Evolutionary conservation across 1,284 basidiomycete genomes (phyloP).

Genomic region (Cryptococcus depauperatus): DNA sequence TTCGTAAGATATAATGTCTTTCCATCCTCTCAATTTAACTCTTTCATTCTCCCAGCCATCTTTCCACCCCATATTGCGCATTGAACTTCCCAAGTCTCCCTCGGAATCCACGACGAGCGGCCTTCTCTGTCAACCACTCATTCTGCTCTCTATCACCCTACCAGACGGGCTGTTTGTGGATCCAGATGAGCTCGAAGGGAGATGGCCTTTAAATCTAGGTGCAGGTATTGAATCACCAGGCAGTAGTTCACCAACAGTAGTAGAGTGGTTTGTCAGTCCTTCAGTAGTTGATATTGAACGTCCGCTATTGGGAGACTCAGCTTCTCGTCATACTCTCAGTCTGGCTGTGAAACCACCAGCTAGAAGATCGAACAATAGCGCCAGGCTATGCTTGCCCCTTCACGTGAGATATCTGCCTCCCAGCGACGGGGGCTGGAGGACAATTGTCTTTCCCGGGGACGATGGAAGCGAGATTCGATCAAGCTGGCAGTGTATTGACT

Average conservation of each 20-base stretch:
- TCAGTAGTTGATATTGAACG: conserved; percentile 9
- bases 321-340: not conserved
- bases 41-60: conserved; percentile 11
- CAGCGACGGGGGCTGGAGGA: conserved; percentile 7
- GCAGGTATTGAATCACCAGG: not conserved
- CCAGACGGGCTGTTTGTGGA: conserved; percentile 31
- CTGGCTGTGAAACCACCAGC: not conserved
- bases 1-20: too few species aligned
- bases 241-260: not conserved
- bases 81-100: conserved; percentile 5
- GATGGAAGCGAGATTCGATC: conserved; percentile 6
- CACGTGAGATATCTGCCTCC: conserved; percentile 36
- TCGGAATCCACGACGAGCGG: conserved; percentile 4
- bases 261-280: not conserved
- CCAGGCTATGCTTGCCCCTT: conserved; percentile 25
- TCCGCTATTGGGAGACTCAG: not conserved
- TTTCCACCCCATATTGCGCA: conserved; percentile 10
- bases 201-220: not conserved
- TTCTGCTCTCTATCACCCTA: conserved; percentile 19
- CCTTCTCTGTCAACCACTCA: not conserved
- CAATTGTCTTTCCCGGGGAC: conserved; percentile 7
- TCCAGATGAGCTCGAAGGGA: conserved; percentile 8
- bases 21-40: conserved; percentile 1
- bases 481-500: conserved; percentile 14
- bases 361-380: not conserved